Evolutionary conservation across 768 basidiomycete genomes (phyloP).

Genomic region (Gloeopeniophorella convolvens): DNA sequence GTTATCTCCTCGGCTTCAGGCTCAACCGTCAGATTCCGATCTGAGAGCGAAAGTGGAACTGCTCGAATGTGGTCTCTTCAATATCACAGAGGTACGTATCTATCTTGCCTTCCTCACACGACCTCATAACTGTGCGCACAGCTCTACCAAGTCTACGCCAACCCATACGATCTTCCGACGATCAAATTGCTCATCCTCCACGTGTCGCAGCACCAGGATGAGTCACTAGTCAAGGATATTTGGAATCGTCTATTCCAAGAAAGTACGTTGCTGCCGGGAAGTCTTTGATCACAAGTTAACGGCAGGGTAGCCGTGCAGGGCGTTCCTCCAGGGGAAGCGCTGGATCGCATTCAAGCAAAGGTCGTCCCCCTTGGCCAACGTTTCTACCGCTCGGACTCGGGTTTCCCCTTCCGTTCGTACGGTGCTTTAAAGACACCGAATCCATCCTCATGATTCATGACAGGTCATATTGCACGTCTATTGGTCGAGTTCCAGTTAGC

Average conservation of each 20-base stretch:
- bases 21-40: constrained; percentile 40
- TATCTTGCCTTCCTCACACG: not conserved
- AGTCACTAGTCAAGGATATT: constrained; percentile 70
- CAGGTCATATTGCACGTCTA: constrained; percentile 71
- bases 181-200: constrained; percentile 88
- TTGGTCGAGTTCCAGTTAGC: constrained; percentile 69
- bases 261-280: constrained; percentile 38
- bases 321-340: constrained; percentile 44
- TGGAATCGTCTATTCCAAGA: constrained; percentile 87
- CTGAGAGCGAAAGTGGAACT: constrained; percentile 56
- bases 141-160: constrained; percentile 85
- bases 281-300: not conserved
- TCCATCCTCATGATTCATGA: not conserved
- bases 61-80: constrained; percentile 58
- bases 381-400: constrained; percentile 87
- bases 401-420: constrained; percentile 78
- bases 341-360: constrained; percentile 57
- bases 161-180: constrained; percentile 75
- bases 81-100: constrained; percentile 74
- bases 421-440: not conserved
- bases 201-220: constrained; percentile 89
- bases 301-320: constrained; percentile 45
- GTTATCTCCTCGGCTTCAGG: constrained; percentile 52
- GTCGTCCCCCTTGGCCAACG: constrained; percentile 72
- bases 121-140: constrained; percentile 27